Evolutionary conservation across 2,329 filamentous ascomycete species (phyloP).

Genomic region (Elsinoe australis): DNA sequence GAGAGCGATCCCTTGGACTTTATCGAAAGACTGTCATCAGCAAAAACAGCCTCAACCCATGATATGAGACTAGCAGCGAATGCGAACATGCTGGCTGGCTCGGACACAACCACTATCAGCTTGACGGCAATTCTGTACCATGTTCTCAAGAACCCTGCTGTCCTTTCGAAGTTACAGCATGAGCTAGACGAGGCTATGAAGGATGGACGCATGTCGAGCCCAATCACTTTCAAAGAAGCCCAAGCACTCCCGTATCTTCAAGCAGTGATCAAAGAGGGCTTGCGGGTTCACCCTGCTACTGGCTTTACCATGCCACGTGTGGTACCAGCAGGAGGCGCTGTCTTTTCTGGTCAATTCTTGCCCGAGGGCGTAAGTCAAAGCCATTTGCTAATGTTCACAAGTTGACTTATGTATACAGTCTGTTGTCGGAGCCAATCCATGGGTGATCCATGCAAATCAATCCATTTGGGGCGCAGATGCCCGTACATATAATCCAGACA

Average conservation of each 20-base stretch:
- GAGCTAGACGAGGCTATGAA: slow-evolving; percentile 7
- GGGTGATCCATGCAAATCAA: slow-evolving; percentile 37
- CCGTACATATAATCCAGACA: slow-evolving; percentile 37
- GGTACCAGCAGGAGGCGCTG: slow-evolving; percentile 15
- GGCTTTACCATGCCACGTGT: slow-evolving; percentile 19
- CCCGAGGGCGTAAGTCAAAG: slow-evolving; percentile 29
- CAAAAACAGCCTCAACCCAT: not conserved
- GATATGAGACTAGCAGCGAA: not conserved
- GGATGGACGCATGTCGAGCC: slow-evolving; percentile 16
- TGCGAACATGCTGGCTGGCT: slow-evolving; percentile 24
- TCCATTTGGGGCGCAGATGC: slow-evolving; percentile 35
- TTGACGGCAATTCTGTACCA: slow-evolving; percentile 31
- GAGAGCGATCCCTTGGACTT: not conserved
- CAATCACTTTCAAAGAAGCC: slow-evolving; percentile 23
- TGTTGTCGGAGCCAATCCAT: slow-evolving; percentile 38
- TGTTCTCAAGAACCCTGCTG: slow-evolving; percentile 25
- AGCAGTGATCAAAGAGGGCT: slow-evolving; percentile 27
- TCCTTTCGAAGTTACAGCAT: slow-evolving; percentile 24
- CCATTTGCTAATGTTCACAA: slow-evolving; percentile 5
- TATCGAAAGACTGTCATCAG: not conserved
- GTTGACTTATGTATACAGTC: slow-evolving; percentile 22
- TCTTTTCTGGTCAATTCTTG: slow-evolving; percentile 33
- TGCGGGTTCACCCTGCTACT: slow-evolving; percentile 26
- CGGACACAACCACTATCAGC: slow-evolving; percentile 32
- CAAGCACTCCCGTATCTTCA: slow-evolving; percentile 27